These are phyloP conservation scores for Volvox carteri DNA, from an alignment of 163 green algal species.

Conservation along the genomic window DNA sequence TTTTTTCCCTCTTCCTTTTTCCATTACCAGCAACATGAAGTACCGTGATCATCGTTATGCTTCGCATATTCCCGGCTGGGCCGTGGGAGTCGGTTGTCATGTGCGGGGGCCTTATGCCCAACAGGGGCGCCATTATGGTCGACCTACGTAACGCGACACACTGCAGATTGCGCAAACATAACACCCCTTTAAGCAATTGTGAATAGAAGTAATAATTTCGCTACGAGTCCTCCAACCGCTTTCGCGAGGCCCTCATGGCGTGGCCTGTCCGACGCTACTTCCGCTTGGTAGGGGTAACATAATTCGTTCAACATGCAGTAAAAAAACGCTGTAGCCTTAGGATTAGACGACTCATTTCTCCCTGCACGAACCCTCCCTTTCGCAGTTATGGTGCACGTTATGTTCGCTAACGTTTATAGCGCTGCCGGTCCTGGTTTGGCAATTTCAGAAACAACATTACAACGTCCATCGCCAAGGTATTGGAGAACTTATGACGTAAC, in stretches of 20 bases:
- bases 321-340: no score
- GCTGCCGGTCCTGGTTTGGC: slow-evolving; percentile 83
- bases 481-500: background rate
- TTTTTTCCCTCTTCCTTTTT: no score
- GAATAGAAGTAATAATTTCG: background rate
- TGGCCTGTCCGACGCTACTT: slow-evolving; percentile 46
- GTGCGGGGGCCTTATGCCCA: no score
- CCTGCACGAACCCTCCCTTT: background rate
- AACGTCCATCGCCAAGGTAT: slow-evolving; percentile 83
- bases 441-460: slow-evolving; percentile 81
- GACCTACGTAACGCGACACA: no score
- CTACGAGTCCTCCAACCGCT: background rate
- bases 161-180: background rate
- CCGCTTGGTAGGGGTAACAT: slow-evolving; percentile 9
- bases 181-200: background rate
- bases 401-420: slow-evolving; percentile 76
- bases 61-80: no score
- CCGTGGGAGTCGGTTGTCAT: no score
- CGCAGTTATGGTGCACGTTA: slow-evolving; percentile 79
- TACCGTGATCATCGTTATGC: no score
- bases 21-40: no score
- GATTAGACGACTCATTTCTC: background rate
- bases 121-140: no score
- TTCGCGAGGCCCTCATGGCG: background rate
- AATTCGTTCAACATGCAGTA: background rate